phyloP scores from a whole-genome alignment of 164 flowering plant species.

The Malania oleifera region DNA sequence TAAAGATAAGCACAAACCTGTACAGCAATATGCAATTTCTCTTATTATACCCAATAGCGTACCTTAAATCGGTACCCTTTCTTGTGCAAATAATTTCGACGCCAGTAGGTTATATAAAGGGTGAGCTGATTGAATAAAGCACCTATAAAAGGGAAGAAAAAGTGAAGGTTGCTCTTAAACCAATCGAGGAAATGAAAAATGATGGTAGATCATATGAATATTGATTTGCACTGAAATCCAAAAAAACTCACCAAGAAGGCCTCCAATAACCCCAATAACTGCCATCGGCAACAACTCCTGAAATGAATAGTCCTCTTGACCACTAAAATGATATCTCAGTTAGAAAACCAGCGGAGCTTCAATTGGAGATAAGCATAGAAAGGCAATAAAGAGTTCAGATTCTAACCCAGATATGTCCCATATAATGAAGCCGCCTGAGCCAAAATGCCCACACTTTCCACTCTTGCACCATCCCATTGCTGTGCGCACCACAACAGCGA shows the following conservation, averaged over 20 bases:
- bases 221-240: neutral
- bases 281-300: slow-evolving; percentile 95
- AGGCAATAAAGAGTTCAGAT: slow-evolving; percentile 17
- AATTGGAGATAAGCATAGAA: slow-evolving; percentile 1
- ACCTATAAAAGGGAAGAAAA: slow-evolving; percentile 33
- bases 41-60: slow-evolving; percentile 2
- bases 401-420: slow-evolving; percentile 91
- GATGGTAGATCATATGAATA: neutral
- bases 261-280: slow-evolving; percentile 94
- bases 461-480: slow-evolving; percentile 97
- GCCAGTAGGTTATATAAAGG: slow-evolving; percentile 72
- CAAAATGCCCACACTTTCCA: slow-evolving; percentile 98
- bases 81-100: slow-evolving; percentile 82
- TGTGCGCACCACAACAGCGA: slow-evolving; percentile 92
- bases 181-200: neutral
- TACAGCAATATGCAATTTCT: neutral
- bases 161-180: neutral
- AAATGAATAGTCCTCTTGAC: slow-evolving; percentile 96
- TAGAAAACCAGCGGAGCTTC: slow-evolving; percentile 4
- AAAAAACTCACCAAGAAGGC: slow-evolving; percentile 76
- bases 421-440: slow-evolving; percentile 95
- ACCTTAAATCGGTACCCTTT: slow-evolving; percentile 88
- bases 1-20: neutral
- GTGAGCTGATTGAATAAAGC: slow-evolving; percentile 97
- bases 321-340: slow-evolving; percentile 37